Base-by-base conservation (phyloP, 805 yeast genomes). In the Metschnikowia corniflorae region DNA sequence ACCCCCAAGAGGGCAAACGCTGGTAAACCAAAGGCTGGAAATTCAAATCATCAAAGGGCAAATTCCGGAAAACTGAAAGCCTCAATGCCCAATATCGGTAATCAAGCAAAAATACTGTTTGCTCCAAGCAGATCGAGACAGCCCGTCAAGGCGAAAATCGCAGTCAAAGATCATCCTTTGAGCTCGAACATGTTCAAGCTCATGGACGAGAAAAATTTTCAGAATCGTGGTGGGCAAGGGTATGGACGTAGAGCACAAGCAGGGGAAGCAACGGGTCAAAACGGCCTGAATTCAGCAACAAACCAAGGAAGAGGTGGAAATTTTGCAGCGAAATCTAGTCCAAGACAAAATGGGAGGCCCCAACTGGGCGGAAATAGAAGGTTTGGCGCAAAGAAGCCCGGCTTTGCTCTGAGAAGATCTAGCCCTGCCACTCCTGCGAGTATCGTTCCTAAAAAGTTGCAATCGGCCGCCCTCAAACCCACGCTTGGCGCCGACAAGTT, bases 401-500 rank as follows among this genome's bases (percentile, higher is more conserved):
- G 22, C 7, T 16, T 12, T 13, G 12, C 16, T n/a, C 8, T n/a
- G 10, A 29, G 25, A 15, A 16, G 18, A 22, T 10, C 19, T 10
- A 13, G 8, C 7, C 4, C 25, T 18, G 35, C 20, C 27, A 26
- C 17, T 17, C 35, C 35, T 2, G 40, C 37, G 26, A 41, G 43
- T 19, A 38, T 46, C 13, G 49, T 43, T 29, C 43, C 37, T 24
- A 48, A 46, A 35, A 41, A 40, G 32, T 37, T 48, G 23, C 43
- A 37, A 12, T 33, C 44, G n/a, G 24, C 37, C 5, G 40, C 56
- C 6, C 46, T 47, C 35, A 33, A 39, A 31, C 61, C 62, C 10
- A 16, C 33, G 10, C 37, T 60, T 21, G 38, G 33, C 19, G 60
- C 54, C 9, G 54, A 52, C 42, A 53, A 58, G 15, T 64, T 68